Base-by-base conservation (phyloP, 2,329 filamentous ascomycete species). In the Trichoderma aggressivum region DNA sequence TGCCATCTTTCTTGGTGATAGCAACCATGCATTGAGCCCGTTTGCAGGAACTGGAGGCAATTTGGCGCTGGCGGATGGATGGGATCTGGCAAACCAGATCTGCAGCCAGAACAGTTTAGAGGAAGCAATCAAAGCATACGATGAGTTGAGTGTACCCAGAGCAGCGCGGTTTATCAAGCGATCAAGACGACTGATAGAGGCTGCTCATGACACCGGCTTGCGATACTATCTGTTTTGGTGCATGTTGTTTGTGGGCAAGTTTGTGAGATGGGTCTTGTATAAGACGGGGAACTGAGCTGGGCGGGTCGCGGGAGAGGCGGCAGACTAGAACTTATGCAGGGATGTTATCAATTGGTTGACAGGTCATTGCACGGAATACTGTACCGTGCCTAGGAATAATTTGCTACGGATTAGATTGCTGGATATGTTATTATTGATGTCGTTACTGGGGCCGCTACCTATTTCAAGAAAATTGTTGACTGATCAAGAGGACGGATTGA, bases 21-120 rank as follows among this genome's bases (percentile, higher is more conserved):
- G 80, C 69, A 86, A 87, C 72, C 85, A 87, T 74, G 84, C 84
- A 1, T 79, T 86, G 7, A 85, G 80, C 65, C 83, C 84, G 0
- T 87, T 86, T 76, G 82, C 84, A 6, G 84, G 85, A 0, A 83
- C 81, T 70, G 85, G 85, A 0, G 84, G 84, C 0, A 86, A 85
- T 72, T 74, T 86, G 71, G 85, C 84, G 3, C 71, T 86, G 30
- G 81, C 79, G 67, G 84, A 86, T 73, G 84, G 78, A 0, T 85
- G 81, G 80, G 82, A 85, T 61, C 85, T 84, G n/a, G 84, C 82
- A 3, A 77, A 81, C 64, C 76, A 82, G 56, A 72, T 86, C 1
- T 82, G 78, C 53, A 71, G 70, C 10, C 71, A 74, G 12, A 55
- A 63, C 21, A 75, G 73, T 14, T 70, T 81, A 16, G 74, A 75